Conservation (phyloP, 2,329 filamentous ascomycete genomes). For the Tolypocladium inflatum region DNA sequence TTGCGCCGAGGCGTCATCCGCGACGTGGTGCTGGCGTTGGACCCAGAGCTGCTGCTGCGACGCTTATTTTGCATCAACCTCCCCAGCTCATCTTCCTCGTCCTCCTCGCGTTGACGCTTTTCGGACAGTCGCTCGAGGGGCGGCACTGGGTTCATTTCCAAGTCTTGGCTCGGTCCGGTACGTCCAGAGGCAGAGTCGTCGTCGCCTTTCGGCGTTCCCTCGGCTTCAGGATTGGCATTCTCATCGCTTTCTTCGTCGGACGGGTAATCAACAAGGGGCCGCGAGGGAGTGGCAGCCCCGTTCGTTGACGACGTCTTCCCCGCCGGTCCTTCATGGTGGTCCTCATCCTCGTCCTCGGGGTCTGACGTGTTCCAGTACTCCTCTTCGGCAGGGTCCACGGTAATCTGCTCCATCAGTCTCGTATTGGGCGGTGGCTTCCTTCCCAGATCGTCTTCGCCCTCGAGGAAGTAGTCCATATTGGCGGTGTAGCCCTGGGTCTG, state of each 20-base stretch:
- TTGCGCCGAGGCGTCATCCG: slow-evolving; percentile 23
- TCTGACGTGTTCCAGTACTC: slow-evolving; percentile 91
- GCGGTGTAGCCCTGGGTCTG: slow-evolving; percentile 60
- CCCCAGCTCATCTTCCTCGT: slow-evolving; percentile 79
- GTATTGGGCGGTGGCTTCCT: slow-evolving; percentile 31
- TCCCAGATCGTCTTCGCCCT: slow-evolving; percentile 53
- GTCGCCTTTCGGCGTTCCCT: slow-evolving; percentile 18
- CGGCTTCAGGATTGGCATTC: slow-evolving; percentile 45
- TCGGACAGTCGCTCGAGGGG: slow-evolving; percentile 74
- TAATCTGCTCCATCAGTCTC: slow-evolving; percentile 63
- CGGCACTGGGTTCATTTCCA: slow-evolving; percentile 25
- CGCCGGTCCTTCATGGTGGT: slow-evolving; percentile 15
- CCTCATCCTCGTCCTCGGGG: slow-evolving; percentile 65
- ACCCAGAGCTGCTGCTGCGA: slow-evolving; percentile 45
- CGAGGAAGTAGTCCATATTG: slow-evolving; percentile 62
- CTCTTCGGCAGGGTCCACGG: slow-evolving; percentile 73
- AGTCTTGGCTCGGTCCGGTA: slow-evolving; percentile 6
- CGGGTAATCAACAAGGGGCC: slow-evolving; percentile 81
- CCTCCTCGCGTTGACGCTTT: slow-evolving; percentile 85
- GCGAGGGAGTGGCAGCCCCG: slow-evolving; percentile 51
- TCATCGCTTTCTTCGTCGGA: slow-evolving; percentile 72
- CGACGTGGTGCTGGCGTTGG: slow-evolving; percentile 26
- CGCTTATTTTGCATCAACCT: slow-evolving; percentile 64
- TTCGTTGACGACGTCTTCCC: slow-evolving; percentile 39
- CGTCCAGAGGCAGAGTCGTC: slow-evolving; percentile 24